phyloP scores from a whole-genome alignment of 1,139 yeast species.

The Sugiyamaella castrensis region DNA sequence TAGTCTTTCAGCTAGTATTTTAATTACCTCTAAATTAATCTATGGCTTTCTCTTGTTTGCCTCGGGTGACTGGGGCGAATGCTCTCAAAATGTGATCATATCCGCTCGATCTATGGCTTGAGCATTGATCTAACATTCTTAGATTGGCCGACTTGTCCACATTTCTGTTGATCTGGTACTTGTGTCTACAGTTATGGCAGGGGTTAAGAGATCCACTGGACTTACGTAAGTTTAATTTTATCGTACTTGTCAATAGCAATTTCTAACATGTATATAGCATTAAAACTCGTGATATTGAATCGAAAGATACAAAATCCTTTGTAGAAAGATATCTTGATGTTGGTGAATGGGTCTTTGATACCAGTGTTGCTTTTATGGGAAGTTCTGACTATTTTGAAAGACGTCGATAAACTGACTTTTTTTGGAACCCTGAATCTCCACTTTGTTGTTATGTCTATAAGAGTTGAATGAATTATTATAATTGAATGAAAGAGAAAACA shows the following conservation, averaged over 20 bases:
- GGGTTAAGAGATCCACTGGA: slow-evolving; percentile 85
- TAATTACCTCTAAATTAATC: too few relatives aligned
- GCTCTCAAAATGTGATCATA: too few relatives aligned
- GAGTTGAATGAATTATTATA: background rate
- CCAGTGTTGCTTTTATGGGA: slow-evolving; percentile 66
- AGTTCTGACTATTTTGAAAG: slow-evolving; percentile 73
- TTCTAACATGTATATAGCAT: slow-evolving; percentile 22
- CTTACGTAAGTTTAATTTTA: slow-evolving; percentile 46
- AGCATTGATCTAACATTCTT: background rate
- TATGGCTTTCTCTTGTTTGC: too few relatives aligned
- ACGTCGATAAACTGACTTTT: slow-evolving; percentile 16
- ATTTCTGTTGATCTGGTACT: slow-evolving; percentile 69
- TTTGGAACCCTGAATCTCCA: background rate
- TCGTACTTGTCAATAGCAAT: background rate
- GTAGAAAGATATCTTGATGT: slow-evolving; percentile 65
- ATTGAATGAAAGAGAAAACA: background rate
- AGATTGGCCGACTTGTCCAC: slow-evolving; percentile 49
- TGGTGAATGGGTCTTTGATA: slow-evolving; percentile 84
- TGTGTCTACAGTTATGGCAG: slow-evolving; percentile 82
- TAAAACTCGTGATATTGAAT: slow-evolving; percentile 39
- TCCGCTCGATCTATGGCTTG: too few relatives aligned
- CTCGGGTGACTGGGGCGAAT: too few relatives aligned
- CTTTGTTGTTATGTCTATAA: too few relatives aligned
- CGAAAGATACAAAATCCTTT: slow-evolving; percentile 55
- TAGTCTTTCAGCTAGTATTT: too few relatives aligned